These are phyloP conservation scores for Escallonia herrerae DNA, from an alignment of 129 eudicot species.

Conservation along the genomic window DNA sequence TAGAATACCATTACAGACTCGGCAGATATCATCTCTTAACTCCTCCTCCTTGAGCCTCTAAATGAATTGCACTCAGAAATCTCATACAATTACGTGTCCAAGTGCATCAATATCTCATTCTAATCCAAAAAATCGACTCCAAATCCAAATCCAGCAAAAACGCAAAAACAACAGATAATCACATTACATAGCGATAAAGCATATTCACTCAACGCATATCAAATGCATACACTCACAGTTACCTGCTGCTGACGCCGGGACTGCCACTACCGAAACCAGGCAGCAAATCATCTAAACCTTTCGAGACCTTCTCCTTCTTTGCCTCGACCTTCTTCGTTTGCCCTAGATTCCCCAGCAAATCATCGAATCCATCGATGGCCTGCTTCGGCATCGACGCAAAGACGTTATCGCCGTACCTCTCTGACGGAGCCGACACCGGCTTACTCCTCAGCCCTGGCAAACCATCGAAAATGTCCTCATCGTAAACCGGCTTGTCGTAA, in stretches of 20 bases:
- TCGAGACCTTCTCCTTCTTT: constrained; percentile 18
- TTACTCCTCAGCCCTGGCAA: constrained; percentile 74
- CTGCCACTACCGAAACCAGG: constrained; percentile 70
- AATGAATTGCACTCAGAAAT: no score
- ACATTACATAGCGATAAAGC: not conserved
- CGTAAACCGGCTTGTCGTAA: constrained; percentile 91
- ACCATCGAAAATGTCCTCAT: constrained; percentile 83
- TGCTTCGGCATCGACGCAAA: constrained; percentile 41
- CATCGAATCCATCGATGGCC: constrained; percentile 57
- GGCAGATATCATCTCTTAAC: no score
- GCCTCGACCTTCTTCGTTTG: not conserved
- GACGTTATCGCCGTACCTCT: constrained; percentile 46
- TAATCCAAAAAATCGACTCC: no score
- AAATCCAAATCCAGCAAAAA: not conserved
- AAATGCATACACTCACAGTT: not conserved
- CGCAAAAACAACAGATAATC: no score
- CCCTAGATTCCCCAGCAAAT: constrained; percentile 68
- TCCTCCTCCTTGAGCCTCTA: no score
- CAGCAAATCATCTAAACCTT: constrained; percentile 68
- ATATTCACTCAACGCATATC: not conserved
- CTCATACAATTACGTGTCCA: no score
- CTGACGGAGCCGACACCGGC: constrained; percentile 20
- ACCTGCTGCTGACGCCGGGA: constrained; percentile 57
- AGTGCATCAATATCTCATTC: no score
- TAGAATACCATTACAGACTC: no score